These are phyloP conservation scores for Xylariaceae sp. DNA, from an alignment of 2,329 filamentous ascomycete species.

Conservation along the genomic window DNA sequence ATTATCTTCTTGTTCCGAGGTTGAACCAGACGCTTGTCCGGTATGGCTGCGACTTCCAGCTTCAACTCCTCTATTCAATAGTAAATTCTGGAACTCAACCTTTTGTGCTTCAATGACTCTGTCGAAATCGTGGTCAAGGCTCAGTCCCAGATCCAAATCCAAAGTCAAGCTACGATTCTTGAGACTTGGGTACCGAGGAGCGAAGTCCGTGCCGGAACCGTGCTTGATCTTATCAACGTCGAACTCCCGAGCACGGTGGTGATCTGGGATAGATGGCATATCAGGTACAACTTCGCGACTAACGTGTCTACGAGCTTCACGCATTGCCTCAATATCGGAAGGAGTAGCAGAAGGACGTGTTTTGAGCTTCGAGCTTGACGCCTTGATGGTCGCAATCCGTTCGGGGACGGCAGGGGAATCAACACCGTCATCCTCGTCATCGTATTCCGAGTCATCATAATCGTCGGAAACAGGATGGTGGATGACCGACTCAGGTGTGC, in stretches of 20 bases:
- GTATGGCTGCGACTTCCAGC: slow-evolving; percentile 28
- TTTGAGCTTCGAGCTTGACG: slow-evolving; percentile 79
- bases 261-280: slow-evolving; percentile 57
- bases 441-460: slow-evolving; percentile 30
- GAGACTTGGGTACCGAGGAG: slow-evolving; percentile 64
- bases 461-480: slow-evolving; percentile 60
- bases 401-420: slow-evolving; percentile 69
- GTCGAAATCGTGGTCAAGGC: slow-evolving; percentile 88
- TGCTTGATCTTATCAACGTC: slow-evolving; percentile 36
- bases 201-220: slow-evolving; percentile 39
- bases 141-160: slow-evolving; percentile 76
- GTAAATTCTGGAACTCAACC: slow-evolving; percentile 56
- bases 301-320: slow-evolving; percentile 76
- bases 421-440: slow-evolving; percentile 40
- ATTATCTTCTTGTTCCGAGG: slow-evolving; percentile 8
- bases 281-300: slow-evolving; percentile 61
- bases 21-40: slow-evolving; percentile 44
- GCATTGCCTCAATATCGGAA: slow-evolving; percentile 77
- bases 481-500: slow-evolving; percentile 86
- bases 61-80: slow-evolving; percentile 23
- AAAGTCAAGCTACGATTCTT: slow-evolving; percentile 79
- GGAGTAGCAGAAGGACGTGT: slow-evolving; percentile 84
- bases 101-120: slow-evolving; percentile 95
- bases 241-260: slow-evolving; percentile 49
- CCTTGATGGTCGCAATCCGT: slow-evolving; percentile 79